Evolutionary conservation across 2,329 filamentous ascomycete species (phyloP), one percentile per base, ranked within the genome.

Genomic region (Cordyceps fumosorosea): DNA sequence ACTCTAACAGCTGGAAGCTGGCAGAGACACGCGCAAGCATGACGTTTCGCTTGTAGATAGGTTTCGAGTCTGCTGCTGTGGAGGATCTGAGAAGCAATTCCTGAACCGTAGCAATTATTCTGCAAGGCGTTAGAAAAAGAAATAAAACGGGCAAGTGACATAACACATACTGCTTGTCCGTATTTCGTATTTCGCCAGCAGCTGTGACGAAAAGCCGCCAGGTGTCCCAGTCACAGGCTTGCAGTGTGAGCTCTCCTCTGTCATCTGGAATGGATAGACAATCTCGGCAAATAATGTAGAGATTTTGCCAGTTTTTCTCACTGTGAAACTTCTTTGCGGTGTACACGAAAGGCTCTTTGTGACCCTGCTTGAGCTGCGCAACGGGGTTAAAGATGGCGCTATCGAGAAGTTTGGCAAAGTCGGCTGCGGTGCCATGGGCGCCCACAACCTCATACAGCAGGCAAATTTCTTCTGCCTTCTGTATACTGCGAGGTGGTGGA

Each of bases 401-500:
- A 3, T 67, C 62, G 0, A 78, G 67, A 8, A 77, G 70, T 44
- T 76, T 76, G 1, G 75, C 64, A 62, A 76, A 77, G 50, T 81
- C 79, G 0, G 74, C 75, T 0, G 70, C 67, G 1, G 73, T 74
- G 0, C 77, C 80, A 11, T 81, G 78, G 4, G 72, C 73, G 34
- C 77, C 74, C 0, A 81, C 68, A 24, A 83, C 74, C 1, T 78
- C 74, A 64, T 81, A 83, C 20, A 81, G 75, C 2, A 84, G 73
- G 0, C 80, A 71, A 2, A 81, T 75, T 64, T 84, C 81, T 62
- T 84, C 78, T 63, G 83, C 81, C 0, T 76, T 76, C 45, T 75
- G 73, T 34, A 83, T 71, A 6, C 66, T 67, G 65, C 75, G 66
- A 22, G 67, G 55, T 42, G 74, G 64, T 55, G 63, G 50, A 5